Base-by-base conservation (phyloP, 169 alveolate species). In the Plasmodium gonderi region DNA sequence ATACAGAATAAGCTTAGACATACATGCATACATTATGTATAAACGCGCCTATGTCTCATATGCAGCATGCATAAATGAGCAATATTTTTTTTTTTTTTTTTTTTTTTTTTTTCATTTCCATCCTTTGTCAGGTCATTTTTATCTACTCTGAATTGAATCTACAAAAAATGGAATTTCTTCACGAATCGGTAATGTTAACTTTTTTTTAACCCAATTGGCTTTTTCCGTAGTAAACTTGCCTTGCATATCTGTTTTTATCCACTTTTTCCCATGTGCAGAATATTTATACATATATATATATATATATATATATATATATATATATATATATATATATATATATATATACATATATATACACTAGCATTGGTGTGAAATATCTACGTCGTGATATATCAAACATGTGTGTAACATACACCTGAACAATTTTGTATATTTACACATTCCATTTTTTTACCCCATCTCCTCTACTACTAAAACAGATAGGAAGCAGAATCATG, bases 121-220 rank as follows among this genome's bases (percentile, higher is more conserved):
- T 36, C 38, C 14, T 11, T 44, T 17, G 17, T n/a, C 12, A 82
- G 91, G 74, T 44, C 26, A n/a, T 54, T 7, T 69, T 47, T 69
- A 31, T 82, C 44, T 69, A 82, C 47, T 44, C 91, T 0, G 91
- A 82, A 17, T 47, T 82, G 80, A 47, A 38, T 45, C 91, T 82
- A 33, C 91, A 82, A 26, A 82, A 69, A 33, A 72, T 82, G 77
- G 82, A 82, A 82, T 4, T 82, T 26, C 42, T 26, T 29, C 54
- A 82, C 78, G 82, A 82, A 33, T 47, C 91, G 26, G 91, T 82
- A 82, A 68, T 44, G n/a, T n/a, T n/a, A n/a, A n/a, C n/a, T n/a
- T n/a, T n/a, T n/a, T n/a, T n/a, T n/a, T n/a, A n/a, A n/a, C n/a
- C n/a, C n/a, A n/a, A n/a, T n/a, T n/a, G n/a, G n/a, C n/a, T n/a